A percentile compares a stretch with the other conserved stretches of the same genome.
These are phyloP conservation scores for Anisodus acutangulus DNA, from an alignment of 257 asterid genomes.

Conservation along the genomic window DNA sequence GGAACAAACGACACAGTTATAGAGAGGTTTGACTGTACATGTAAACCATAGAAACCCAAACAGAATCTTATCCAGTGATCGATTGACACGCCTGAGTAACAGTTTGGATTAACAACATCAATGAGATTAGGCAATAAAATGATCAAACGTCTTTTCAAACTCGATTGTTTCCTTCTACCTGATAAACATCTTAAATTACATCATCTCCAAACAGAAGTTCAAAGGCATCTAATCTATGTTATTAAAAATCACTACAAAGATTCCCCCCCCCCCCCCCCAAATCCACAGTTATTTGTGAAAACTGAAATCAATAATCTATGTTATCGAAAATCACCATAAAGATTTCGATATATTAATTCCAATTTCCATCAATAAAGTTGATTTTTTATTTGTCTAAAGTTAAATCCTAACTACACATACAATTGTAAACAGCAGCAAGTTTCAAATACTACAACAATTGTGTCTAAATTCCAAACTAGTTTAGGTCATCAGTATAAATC, in stretches of 20 bases:
- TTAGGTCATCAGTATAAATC: no score
- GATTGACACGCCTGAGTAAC: not conserved
- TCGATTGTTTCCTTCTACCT: not conserved
- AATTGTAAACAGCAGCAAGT: not conserved
- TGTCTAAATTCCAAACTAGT: no score
- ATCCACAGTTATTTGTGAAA: not conserved
- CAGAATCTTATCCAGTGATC: not conserved
- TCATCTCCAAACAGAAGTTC: not conserved
- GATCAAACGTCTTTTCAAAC: conserved; percentile 15
- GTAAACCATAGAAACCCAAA: not conserved
- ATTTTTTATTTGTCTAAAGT: not conserved
- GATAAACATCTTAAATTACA: not conserved
- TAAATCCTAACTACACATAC: not conserved
- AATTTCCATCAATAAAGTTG: not conserved
- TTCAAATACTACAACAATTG: no score
- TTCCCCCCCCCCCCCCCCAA: no score
- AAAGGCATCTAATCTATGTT: not conserved
- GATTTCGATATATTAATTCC: not conserved
- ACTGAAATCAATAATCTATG: not conserved
- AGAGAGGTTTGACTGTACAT: no score
- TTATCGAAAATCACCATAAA: not conserved
- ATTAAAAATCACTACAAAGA: no score
- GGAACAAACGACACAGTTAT: no score
- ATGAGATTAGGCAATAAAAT: not conserved
- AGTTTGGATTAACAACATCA: not conserved